Evolutionary conservation across 352 stramenopile genomes (phyloP), one percentile per base, ranked within the genome.

Genomic region (Globisporangium iwayamae): DNA sequence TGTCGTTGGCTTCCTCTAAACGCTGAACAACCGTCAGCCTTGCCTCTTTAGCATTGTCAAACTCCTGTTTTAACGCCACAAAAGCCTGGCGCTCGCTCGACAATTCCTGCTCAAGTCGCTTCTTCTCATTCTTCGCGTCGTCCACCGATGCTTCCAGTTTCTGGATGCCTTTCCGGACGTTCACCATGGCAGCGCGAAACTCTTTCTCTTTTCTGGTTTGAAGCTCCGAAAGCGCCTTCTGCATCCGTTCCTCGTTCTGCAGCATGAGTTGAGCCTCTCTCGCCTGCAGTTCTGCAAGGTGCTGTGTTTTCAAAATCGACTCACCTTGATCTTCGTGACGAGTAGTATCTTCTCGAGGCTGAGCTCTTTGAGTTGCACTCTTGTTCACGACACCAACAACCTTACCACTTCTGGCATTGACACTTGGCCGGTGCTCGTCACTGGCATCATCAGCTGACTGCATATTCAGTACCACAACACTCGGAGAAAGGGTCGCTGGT

Each of bases 1-100:
- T 87, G 30, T 80, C 76, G 41, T 91, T 91, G 6, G 83, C 75
- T 65, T 91, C 83, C 71, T 88, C 79, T 3, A 91, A 62, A 10
- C 83, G 76, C 39, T 89, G 79, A 2, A 81, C 61, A 11, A 88
- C 51, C 13, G 58, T 70, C 3, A 67, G 68, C 45, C 85, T 90
- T 0, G 70, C 58, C 4, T 90, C 76, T 45, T 74, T 78, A 10
- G 60, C 57, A 4, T 86, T 77, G 36, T 89, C 78, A 45, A 75
- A 64, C 46, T 89, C 80, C 10, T 75, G 68, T 48, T 83, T 89
- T 7, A 91, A 43, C 34, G 67, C 61, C 13, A 86, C 80, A 46
- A 89, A 89, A 7, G 63, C 69, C 51, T 87, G 70, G 0, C 80
- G 76, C 38, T 89, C 80, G 20, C 51, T 77, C 25, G 78, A 51